Evolutionary conservation across 257 asterid genomes (phyloP).

Genomic region (Nicotiana knightiana): DNA sequence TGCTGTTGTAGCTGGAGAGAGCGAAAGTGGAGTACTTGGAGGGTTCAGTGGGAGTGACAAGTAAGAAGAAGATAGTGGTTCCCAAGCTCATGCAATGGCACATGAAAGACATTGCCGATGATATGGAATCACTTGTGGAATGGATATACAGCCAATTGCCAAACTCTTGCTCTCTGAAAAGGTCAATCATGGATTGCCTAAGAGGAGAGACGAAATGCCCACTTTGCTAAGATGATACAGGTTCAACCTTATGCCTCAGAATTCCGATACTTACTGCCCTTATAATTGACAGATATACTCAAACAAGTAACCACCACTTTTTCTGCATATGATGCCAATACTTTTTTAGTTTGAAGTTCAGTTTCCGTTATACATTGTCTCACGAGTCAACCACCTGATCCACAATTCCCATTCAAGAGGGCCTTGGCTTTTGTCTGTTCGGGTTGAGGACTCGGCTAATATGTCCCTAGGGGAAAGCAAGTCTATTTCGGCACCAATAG

Average conservation of each 20-base stretch:
- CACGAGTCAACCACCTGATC: background rate
- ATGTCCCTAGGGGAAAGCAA: background rate
- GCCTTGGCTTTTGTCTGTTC: background rate
- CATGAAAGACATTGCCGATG: conserved; percentile 89
- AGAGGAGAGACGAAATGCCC: conserved; percentile 50
- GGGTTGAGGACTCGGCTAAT: background rate
- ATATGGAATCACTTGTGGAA: conserved; percentile 77
- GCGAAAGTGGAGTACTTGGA: conserved; percentile 88
- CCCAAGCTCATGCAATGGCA: conserved; percentile 81
- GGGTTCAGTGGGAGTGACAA: conserved; percentile 75
- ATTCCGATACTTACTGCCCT: conserved; percentile 70
- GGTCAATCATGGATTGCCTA: conserved; percentile 71
- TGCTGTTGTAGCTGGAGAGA: conserved; percentile 34
- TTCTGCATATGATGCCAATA: background rate
- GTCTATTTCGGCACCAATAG: background rate
- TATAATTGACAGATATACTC: background rate
- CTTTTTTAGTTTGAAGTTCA: background rate
- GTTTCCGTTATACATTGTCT: background rate
- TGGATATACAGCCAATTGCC: conserved; percentile 96
- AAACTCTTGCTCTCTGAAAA: conserved; percentile 52
- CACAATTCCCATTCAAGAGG: background rate
- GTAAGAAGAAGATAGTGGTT: conserved; percentile 62
- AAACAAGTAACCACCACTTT: background rate
- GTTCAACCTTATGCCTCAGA: conserved; percentile 67
- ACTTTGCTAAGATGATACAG: conserved; percentile 45